These are phyloP conservation scores for Aschersonia sp. DNA, from an alignment of 2,329 filamentous ascomycete species.

Conservation along the genomic window DNA sequence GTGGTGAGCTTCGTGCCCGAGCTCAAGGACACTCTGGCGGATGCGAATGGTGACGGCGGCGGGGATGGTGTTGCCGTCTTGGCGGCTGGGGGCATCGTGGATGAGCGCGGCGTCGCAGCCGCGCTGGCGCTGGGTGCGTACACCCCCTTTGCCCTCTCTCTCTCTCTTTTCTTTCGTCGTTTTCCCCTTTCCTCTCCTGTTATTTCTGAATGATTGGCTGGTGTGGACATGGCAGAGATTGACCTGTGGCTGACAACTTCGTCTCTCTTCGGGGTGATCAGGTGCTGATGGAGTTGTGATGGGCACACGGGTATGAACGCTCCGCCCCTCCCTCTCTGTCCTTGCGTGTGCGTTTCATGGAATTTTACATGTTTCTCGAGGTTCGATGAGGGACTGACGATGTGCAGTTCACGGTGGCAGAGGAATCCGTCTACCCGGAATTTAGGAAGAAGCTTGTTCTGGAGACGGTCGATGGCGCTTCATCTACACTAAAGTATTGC, in stretches of 20 bases:
- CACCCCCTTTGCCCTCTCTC: neutral
- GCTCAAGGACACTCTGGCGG: slow-evolving; percentile 29
- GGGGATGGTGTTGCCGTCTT: slow-evolving; percentile 23
- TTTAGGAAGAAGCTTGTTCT: slow-evolving; percentile 25
- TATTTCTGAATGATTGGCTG: neutral
- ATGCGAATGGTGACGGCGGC: too few relatives aligned
- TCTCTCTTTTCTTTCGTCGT: neutral
- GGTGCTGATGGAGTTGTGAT: slow-evolving; percentile 28
- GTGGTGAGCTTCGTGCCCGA: slow-evolving; percentile 44
- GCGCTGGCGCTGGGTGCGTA: slow-evolving; percentile 36
- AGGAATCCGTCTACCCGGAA: slow-evolving; percentile 27
- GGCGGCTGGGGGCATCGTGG: slow-evolving; percentile 45
- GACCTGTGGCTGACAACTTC: neutral
- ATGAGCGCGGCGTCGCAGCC: slow-evolving; percentile 39
- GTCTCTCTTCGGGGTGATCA: neutral
- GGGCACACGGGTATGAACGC: slow-evolving; percentile 22
- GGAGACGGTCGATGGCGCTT: slow-evolving; percentile 25
- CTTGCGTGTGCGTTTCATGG: too few relatives aligned
- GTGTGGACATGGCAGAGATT: neutral
- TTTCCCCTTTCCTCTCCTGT: slow-evolving; percentile 5
- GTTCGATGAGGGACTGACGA: neutral
- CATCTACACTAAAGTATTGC: slow-evolving; percentile 28
- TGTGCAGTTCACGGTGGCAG: slow-evolving; percentile 25
- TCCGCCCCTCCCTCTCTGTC: slow-evolving; percentile 2
- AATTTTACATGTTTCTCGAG: too few relatives aligned